These are phyloP conservation scores for Quercus phellos DNA, from an alignment of 331 rosid genomes.

Conservation along the genomic window DNA sequence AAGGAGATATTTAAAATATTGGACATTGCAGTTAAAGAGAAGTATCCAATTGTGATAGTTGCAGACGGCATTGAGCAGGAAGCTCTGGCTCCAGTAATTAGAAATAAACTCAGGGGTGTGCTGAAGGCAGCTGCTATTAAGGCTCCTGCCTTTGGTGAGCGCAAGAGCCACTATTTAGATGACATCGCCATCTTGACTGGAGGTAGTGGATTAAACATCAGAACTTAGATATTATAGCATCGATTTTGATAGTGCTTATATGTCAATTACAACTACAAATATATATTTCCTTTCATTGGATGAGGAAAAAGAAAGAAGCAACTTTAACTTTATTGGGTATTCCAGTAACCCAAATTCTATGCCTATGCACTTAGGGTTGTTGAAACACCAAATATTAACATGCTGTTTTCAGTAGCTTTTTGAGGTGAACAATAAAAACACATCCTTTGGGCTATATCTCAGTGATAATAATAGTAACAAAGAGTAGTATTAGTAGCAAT, in stretches of 20 bases:
- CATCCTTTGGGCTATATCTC: neutral
- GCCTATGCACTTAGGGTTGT: neutral
- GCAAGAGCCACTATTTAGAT: conserved; percentile 78
- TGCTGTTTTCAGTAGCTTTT: neutral
- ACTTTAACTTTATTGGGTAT: neutral
- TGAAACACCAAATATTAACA: neutral
- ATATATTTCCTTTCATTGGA: neutral
- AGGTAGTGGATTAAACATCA: conserved; percentile 48
- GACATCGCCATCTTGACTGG: conserved; percentile 94
- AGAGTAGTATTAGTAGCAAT: neutral
- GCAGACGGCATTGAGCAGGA: conserved; percentile 83
- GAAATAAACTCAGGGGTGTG: conserved; percentile 78
- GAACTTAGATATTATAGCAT: neutral
- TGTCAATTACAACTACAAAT: neutral
- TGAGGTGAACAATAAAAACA: too few relatives aligned
- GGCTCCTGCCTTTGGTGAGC: conserved; percentile 92
- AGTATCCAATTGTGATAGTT: conserved; percentile 70
- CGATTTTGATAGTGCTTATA: neutral
- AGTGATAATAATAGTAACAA: neutral
- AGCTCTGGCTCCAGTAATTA: conserved; percentile 82
- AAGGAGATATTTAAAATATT: conserved; percentile 73
- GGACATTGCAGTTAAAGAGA: conserved; percentile 76
- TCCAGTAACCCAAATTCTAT: neutral
- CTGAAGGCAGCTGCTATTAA: conserved; percentile 81
- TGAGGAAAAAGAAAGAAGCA: neutral